Conservation (phyloP, 805 yeast genomes). For the Kregervanrija fluxuum region DNA sequence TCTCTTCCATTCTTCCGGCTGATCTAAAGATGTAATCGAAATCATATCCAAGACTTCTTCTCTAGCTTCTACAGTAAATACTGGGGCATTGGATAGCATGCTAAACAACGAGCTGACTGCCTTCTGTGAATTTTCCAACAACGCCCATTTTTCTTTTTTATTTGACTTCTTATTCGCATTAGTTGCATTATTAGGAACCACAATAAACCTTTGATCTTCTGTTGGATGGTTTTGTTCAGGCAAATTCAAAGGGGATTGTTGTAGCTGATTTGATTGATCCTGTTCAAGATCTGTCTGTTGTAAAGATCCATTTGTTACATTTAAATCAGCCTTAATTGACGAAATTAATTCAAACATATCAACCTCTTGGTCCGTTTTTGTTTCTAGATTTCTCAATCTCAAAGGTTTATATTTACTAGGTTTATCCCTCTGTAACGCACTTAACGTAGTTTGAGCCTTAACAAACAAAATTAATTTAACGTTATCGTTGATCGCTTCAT, state of each 20-base stretch:
- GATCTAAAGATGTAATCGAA: constrained; percentile 63
- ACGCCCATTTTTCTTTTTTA: constrained; percentile 67
- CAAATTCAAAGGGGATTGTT: no score
- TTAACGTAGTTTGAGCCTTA: constrained; percentile 48
- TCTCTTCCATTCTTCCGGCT: constrained; percentile 75
- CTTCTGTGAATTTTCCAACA: constrained; percentile 64
- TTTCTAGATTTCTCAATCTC: constrained; percentile 56
- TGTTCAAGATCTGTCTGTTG: no score
- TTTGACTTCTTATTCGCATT: constrained; percentile 69
- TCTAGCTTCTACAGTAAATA: constrained; percentile 69
- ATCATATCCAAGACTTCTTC: constrained; percentile 86
- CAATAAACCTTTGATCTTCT: constrained; percentile 45
- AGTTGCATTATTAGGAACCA: constrained; percentile 76
- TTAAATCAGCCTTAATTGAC: constrained; percentile 26
- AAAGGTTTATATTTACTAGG: constrained; percentile 67
- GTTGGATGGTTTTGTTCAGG: not conserved
- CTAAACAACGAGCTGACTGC: constrained; percentile 50
- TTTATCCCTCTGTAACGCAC: constrained; percentile 12
- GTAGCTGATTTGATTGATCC: no score
- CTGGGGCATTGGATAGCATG: constrained; percentile 57
- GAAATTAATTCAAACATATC: constrained; percentile 59
- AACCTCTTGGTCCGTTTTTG: constrained; percentile 62
- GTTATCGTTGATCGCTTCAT: constrained; percentile 60
- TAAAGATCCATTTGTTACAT: constrained; percentile 2
- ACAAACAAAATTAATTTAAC: constrained; percentile 72